These are phyloP conservation scores for Geotrichum bryndzae DNA, from an alignment of 1,139 yeast genomes.

Conservation along the genomic window DNA sequence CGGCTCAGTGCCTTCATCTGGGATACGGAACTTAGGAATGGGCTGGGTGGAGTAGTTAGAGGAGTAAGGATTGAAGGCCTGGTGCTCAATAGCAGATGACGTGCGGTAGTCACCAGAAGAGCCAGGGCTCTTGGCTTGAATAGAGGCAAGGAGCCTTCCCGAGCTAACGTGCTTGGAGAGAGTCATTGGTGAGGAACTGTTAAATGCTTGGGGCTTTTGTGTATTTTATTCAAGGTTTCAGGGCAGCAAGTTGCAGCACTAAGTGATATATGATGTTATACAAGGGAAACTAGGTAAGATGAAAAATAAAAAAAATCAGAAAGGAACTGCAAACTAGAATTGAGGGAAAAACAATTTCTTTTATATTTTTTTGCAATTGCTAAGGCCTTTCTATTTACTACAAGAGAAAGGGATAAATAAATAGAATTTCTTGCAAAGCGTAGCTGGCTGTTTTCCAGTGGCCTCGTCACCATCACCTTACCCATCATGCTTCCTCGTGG, in stretches of 20 bases:
- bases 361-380: background rate
- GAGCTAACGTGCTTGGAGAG: conserved; percentile 34
- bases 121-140: conserved; percentile 23
- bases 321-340: background rate
- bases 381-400: background rate
- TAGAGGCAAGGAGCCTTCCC: conserved; percentile 30
- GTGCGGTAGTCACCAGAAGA: conserved; percentile 19
- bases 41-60: conserved; percentile 27
- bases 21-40: conserved; percentile 45
- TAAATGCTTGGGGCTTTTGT: background rate
- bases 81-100: conserved; percentile 13
- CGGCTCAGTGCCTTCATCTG: conserved; percentile 49
- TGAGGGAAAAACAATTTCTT: background rate
- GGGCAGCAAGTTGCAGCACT: background rate
- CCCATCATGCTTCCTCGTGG: background rate
- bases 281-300: background rate
- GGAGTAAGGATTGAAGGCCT: conserved; percentile 23
- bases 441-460: too few relatives aligned
- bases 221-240: background rate
- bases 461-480: background rate
- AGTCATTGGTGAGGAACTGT: conserved; percentile 27
- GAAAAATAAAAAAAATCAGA: background rate
- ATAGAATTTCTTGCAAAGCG: background rate
- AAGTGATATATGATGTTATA: background rate
- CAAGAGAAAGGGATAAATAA: background rate